Percentiles rank a stretch among this genome's conserved stretches.
Evolutionary conservation across 345 rosid species (phyloP).

Genomic region (Salix exigua): DNA sequence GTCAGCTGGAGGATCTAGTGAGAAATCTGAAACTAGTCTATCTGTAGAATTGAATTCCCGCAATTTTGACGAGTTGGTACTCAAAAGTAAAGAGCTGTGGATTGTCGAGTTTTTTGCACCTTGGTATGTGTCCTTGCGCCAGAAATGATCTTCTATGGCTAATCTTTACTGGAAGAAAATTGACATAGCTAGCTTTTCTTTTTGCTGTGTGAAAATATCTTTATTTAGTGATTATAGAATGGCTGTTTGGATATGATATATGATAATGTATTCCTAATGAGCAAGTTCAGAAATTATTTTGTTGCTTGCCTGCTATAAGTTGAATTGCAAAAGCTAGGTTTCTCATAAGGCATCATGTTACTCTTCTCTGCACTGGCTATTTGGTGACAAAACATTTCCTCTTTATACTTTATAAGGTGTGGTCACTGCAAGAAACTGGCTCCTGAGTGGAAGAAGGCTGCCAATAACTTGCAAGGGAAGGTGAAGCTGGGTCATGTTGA

Average conservation of each 20-base stretch:
- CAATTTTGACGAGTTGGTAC: constrained; percentile 83
- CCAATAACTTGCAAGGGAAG: constrained; percentile 81
- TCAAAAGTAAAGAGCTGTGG: constrained; percentile 90
- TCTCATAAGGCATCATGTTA: not conserved
- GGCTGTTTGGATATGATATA: not conserved
- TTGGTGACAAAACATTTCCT: not conserved
- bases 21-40: constrained; percentile 68
- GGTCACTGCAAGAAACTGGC: constrained; percentile 96
- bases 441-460: constrained; percentile 98
- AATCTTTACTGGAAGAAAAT: not conserved
- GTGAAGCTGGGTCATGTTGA: constrained; percentile 93
- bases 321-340: not conserved
- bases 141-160: not conserved
- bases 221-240: not conserved
- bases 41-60: constrained; percentile 68
- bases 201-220: not conserved
- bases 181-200: not conserved
- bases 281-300: no score
- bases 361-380: not conserved
- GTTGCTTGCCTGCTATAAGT: not conserved
- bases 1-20: constrained; percentile 70
- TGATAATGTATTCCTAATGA: not conserved
- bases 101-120: constrained; percentile 95
- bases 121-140: constrained; percentile 48
- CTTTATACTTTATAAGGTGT: constrained; percentile 51